phyloP scores from a whole-genome alignment of 768 basidiomycete genomes.

The Amanita rimosa region DNA sequence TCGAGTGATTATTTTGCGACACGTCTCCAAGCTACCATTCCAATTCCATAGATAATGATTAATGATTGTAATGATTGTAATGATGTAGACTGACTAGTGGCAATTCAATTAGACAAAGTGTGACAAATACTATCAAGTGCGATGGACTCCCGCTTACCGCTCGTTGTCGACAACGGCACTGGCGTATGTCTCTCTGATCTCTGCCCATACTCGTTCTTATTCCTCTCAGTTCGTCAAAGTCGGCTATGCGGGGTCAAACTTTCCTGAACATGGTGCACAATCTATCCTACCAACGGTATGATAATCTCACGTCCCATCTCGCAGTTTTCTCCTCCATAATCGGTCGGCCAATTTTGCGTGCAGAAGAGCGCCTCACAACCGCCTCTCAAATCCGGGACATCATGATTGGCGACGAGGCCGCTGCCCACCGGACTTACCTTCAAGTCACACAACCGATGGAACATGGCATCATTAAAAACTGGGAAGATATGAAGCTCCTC shows the following conservation, averaged over 20 bases:
- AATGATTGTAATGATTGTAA: no score
- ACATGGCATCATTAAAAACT: slow-evolving; percentile 97
- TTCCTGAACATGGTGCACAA: slow-evolving; percentile 77
- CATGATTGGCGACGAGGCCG: slow-evolving; percentile 98
- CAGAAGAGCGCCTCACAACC: slow-evolving; percentile 87
- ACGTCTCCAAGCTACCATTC: not conserved
- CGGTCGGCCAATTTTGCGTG: slow-evolving; percentile 93
- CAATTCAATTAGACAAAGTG: not conserved
- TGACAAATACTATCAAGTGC: not conserved
- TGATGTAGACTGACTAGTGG: no score
- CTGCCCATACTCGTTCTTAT: not conserved
- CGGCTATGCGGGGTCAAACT: slow-evolving; percentile 87
- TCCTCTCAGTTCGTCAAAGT: slow-evolving; percentile 77
- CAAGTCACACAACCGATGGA: slow-evolving; percentile 99
- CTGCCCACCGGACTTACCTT: slow-evolving; percentile 86
- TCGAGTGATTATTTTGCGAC: not conserved
- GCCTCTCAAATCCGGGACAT: slow-evolving; percentile 82
- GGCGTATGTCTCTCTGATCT: slow-evolving; percentile 43
- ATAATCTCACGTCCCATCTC: not conserved
- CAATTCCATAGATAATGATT: not conserved
- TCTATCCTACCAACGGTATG: not conserved
- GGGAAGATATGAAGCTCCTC: slow-evolving; percentile 97
- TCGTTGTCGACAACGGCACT: slow-evolving; percentile 86
- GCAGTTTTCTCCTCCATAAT: slow-evolving; percentile 94
- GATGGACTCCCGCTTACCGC: slow-evolving; percentile 40